Conservation (phyloP, 768 basidiomycete genomes). For the Tephrocybe sp. region DNA sequence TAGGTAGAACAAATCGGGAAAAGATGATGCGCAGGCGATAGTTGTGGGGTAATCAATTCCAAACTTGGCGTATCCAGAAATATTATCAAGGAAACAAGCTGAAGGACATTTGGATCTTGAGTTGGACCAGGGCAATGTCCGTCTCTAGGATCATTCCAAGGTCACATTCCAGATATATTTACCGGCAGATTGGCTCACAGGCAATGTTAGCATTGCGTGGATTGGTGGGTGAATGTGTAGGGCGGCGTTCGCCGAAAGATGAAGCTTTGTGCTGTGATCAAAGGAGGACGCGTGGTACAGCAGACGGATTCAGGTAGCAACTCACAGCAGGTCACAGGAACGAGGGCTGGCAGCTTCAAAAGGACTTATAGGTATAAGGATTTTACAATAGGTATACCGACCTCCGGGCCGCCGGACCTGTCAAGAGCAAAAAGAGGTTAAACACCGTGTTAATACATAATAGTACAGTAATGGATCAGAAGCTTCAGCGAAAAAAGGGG, state of each 20-base stretch:
- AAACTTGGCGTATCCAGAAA: conserved; percentile 23
- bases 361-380: neutral
- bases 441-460: no score
- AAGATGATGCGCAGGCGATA: conserved; percentile 15
- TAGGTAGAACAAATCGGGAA: conserved; percentile 21
- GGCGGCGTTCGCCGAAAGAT: conserved; percentile 12
- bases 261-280: conserved; percentile 4
- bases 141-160: neutral
- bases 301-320: neutral
- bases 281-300: conserved; percentile 8
- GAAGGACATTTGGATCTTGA: neutral
- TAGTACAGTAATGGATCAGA: no score
- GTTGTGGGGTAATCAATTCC: conserved; percentile 24
- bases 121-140: neutral
- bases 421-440: no score
- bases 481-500: no score
- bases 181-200: neutral
- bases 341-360: neutral
- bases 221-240: conserved; percentile 9
- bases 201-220: neutral
- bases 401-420: neutral
- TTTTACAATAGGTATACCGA: no score
- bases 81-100: conserved; percentile 6
- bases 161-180: conserved; percentile 1
- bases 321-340: conserved; percentile 2